Evolutionary conservation across 306 rosid species (phyloP).

Genomic region (Inga leiocalycina): DNA sequence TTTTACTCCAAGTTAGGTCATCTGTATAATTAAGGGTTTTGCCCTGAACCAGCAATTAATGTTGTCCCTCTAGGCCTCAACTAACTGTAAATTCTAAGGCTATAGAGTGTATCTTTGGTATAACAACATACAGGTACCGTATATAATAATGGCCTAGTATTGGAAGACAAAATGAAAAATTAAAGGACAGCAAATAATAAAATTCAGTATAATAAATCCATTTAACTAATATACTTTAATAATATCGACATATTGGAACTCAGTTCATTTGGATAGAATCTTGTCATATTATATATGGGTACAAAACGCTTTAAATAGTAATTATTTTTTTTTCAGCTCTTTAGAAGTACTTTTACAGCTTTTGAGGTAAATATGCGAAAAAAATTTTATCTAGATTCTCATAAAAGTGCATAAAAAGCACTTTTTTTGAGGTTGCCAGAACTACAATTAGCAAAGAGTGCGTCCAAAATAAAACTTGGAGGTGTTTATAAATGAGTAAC

Average conservation of each 20-base stretch:
- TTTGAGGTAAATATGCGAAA: no score
- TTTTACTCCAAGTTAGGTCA: slow-evolving; percentile 1
- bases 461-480: no score
- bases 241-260: background rate
- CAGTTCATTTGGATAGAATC: background rate
- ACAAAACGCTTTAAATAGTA: background rate
- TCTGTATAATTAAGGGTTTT: background rate
- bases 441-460: no score
- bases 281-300: background rate
- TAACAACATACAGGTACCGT: background rate
- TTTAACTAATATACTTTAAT: no score
- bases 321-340: no score
- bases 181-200: no score
- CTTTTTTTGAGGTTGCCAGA: no score
- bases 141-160: background rate
- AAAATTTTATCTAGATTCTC: no score
- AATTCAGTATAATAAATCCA: no score
- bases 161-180: background rate
- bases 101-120: background rate
- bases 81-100: background rate
- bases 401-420: no score
- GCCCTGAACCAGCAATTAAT: background rate
- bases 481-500: no score
- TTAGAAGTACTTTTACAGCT: no score
- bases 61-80: background rate